Conservation (phyloP, 768 basidiomycete genomes). For the Ephemerocybe angulata region DNA sequence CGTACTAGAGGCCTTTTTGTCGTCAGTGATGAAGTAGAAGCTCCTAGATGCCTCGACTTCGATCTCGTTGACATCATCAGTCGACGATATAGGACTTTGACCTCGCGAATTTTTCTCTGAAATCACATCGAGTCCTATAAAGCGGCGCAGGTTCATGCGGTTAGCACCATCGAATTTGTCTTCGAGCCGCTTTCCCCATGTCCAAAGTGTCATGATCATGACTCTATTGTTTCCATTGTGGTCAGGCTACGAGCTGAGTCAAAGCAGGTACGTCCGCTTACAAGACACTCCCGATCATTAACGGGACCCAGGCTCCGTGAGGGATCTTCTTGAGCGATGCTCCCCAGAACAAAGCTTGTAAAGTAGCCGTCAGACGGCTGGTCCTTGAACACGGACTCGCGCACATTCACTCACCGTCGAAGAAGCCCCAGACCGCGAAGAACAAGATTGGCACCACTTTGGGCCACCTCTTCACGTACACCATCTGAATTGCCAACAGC, state of each 20-base stretch:
- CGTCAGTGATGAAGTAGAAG: neutral
- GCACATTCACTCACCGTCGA: slow-evolving; percentile 42
- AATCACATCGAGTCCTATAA: slow-evolving; percentile 38
- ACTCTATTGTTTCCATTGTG: too few relatives aligned
- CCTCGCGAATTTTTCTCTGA: slow-evolving; percentile 15
- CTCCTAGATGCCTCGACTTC: slow-evolving; percentile 9
- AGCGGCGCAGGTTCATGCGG: slow-evolving; percentile 49
- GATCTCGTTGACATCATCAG: slow-evolving; percentile 14
- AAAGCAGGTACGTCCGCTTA: slow-evolving; percentile 20
- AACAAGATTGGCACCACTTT: slow-evolving; percentile 40
- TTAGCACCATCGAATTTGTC: slow-evolving; percentile 57
- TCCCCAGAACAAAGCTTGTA: slow-evolving; percentile 59
- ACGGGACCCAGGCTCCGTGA: slow-evolving; percentile 64
- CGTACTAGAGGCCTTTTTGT: neutral
- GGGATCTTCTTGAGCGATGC: slow-evolving; percentile 60
- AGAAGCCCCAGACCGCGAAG: slow-evolving; percentile 56
- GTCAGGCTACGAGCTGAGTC: too few relatives aligned
- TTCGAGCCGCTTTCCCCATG: slow-evolving; percentile 64
- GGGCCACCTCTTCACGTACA: slow-evolving; percentile 49
- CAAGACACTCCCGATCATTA: slow-evolving; percentile 53
- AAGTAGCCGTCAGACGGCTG: too few relatives aligned
- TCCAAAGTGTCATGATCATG: slow-evolving; percentile 57
- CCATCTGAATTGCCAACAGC: slow-evolving; percentile 55
- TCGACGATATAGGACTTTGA: slow-evolving; percentile 16
- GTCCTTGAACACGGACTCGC: too few relatives aligned